Evolutionary conservation across 176 grass and related monocot species (phyloP).

Genomic region (Phoenix roebelenii): DNA sequence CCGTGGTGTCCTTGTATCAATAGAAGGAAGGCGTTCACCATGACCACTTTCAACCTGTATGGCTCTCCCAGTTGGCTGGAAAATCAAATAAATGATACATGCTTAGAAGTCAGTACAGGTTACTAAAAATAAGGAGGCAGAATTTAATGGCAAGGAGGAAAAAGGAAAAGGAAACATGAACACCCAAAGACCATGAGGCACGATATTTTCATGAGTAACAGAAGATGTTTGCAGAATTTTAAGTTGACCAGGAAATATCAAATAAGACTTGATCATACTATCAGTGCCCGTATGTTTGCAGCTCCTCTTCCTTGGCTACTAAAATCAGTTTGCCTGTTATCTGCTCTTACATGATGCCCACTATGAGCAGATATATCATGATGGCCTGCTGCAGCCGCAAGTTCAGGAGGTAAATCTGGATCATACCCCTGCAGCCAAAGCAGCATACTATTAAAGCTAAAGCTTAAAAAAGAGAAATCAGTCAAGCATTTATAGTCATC

Average conservation of each 20-base stretch:
- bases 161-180: neutral
- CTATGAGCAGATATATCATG: conserved; percentile 45
- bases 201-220: too few species aligned
- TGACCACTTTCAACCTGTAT: conserved; percentile 86
- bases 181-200: conserved; percentile 2
- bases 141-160: neutral
- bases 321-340: conserved; percentile 43
- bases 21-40: conserved; percentile 71
- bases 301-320: conserved; percentile 55
- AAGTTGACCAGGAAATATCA: neutral
- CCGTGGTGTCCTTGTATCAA: conserved; percentile 62
- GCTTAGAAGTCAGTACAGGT: too few species aligned
- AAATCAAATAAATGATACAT: conserved; percentile 20
- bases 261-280: conserved; percentile 33
- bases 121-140: too few species aligned
- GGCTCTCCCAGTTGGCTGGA: conserved; percentile 84
- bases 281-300: conserved; percentile 29
- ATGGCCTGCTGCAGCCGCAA: conserved; percentile 80
- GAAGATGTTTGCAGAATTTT: neutral
- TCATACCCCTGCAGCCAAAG: conserved; percentile 64
- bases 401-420: conserved; percentile 96
- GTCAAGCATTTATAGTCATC: conserved; percentile 10
- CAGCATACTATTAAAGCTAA: conserved; percentile 3
- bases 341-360: conserved; percentile 36
- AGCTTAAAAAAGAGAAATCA: conserved; percentile 2